Conservation (phyloP, 495 filamentous ascomycete genomes). For the Xylaria nigripes region DNA sequence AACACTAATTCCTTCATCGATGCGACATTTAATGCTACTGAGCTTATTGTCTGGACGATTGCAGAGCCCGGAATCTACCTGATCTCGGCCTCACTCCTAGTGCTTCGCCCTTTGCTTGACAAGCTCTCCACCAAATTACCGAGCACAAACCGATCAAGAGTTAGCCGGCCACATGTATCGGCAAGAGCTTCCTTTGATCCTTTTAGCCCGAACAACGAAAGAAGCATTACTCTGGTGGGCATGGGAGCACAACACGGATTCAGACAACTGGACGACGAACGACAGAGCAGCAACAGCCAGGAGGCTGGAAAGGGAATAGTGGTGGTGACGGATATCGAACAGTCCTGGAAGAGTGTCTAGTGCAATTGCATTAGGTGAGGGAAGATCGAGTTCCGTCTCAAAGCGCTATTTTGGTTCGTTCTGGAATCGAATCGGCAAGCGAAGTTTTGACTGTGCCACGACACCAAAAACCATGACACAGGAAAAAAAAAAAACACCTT, state of each 20-base stretch:
- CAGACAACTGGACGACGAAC: not conserved
- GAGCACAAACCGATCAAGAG: not conserved
- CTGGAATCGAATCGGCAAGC: too few relatives aligned
- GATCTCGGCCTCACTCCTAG: constrained; percentile 30
- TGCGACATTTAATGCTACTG: constrained; percentile 10
- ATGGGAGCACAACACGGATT: not conserved
- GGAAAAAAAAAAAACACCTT: too few relatives aligned
- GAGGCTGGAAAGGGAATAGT: not conserved
- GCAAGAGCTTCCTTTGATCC: not conserved
- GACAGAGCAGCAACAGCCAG: not conserved
- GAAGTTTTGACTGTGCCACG: too few relatives aligned
- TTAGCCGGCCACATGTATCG: not conserved
- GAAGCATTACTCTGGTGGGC: not conserved
- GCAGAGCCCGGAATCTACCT: constrained; percentile 32
- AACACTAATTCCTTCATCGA: not conserved
- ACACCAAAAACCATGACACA: too few relatives aligned
- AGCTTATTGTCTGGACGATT: constrained; percentile 29
- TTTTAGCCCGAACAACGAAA: not conserved
- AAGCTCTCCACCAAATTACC: not conserved
- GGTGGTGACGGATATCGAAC: not conserved
- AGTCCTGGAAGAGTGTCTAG: not conserved
- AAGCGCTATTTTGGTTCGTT: not conserved
- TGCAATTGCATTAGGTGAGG: too few relatives aligned
- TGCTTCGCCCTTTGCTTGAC: constrained; percentile 5
- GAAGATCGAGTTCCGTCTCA: too few relatives aligned